These are phyloP conservation scores for Candida vaughaniae DNA, from an alignment of 805 yeast species.

Conservation along the genomic window DNA sequence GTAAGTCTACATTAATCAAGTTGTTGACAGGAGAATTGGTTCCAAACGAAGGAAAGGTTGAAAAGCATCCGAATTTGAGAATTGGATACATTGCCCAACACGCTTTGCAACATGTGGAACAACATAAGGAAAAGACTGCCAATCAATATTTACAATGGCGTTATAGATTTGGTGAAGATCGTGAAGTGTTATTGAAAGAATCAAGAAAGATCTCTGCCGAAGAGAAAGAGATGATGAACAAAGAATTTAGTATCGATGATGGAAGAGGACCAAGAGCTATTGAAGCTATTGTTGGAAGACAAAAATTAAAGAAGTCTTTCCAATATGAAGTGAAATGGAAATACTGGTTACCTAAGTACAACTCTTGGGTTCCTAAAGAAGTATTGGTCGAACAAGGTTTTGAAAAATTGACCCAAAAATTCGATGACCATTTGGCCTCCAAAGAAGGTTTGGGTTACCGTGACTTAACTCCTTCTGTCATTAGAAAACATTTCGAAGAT, in stretches of 20 bases:
- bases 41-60: constrained; percentile 86
- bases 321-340: constrained; percentile 95
- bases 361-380: constrained; percentile 91
- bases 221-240: constrained; percentile 74
- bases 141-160: constrained; percentile 98
- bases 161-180: constrained; percentile 95
- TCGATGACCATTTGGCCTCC: constrained; percentile 49
- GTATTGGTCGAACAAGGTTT: constrained; percentile 63
- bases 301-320: constrained; percentile 92
- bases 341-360: constrained; percentile 83
- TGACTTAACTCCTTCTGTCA: constrained; percentile 77
- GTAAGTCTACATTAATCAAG: constrained; percentile 94
- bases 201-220: constrained; percentile 78
- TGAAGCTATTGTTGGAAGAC: constrained; percentile 97
- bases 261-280: constrained; percentile 85
- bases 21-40: constrained; percentile 88
- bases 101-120: constrained; percentile 95
- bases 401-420: constrained; percentile 42
- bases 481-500: constrained; percentile 94
- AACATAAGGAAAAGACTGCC: constrained; percentile 96
- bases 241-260: constrained; percentile 76
- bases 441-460: constrained; percentile 49
- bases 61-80: constrained; percentile 97
- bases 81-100: constrained; percentile 99
- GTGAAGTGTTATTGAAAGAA: constrained; percentile 92